Conservation (phyloP, 2,329 filamentous ascomycete species). For the Xylariaceae sp. region DNA sequence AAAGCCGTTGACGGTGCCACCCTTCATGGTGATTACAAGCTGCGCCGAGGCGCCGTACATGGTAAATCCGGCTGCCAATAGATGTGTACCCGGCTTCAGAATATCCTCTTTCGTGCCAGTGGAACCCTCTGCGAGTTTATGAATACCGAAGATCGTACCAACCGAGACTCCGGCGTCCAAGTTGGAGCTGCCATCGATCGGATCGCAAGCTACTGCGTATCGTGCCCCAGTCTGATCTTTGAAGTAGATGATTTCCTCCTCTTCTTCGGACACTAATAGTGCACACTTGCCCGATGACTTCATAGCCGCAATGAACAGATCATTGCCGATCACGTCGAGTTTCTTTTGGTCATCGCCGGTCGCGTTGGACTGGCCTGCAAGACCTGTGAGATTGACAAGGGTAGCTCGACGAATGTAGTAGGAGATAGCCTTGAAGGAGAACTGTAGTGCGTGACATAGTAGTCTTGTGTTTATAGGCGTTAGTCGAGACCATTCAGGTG, state of each 20-base stretch:
- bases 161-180: conserved; percentile 96
- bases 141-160: conserved; percentile 93
- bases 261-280: conserved; percentile 94
- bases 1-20: conserved; percentile 90
- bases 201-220: conserved; percentile 95
- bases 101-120: conserved; percentile 78
- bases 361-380: conserved; percentile 90
- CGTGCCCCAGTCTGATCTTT: conserved; percentile 68
- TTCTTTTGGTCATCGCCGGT: conserved; percentile 99
- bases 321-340: conserved; percentile 97
- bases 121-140: conserved; percentile 77
- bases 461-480: conserved; percentile 52
- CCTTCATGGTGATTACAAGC: conserved; percentile 95
- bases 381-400: conserved; percentile 89
- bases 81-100: conserved; percentile 81
- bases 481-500: conserved; percentile 2
- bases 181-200: conserved; percentile 97
- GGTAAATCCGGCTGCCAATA: conserved; percentile 95
- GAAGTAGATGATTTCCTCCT: conserved; percentile 90
- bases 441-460: conserved; percentile 95
- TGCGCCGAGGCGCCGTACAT: conserved; percentile 99
- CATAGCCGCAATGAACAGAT: conserved; percentile 96
- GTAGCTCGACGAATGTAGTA: conserved; percentile 98
- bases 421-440: conserved; percentile 99
- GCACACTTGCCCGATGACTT: conserved; percentile 85